These are phyloP conservation scores for Cutaneotrichosporon mucoides DNA, from an alignment of 1,284 basidiomycete species.

Conservation along the genomic window DNA sequence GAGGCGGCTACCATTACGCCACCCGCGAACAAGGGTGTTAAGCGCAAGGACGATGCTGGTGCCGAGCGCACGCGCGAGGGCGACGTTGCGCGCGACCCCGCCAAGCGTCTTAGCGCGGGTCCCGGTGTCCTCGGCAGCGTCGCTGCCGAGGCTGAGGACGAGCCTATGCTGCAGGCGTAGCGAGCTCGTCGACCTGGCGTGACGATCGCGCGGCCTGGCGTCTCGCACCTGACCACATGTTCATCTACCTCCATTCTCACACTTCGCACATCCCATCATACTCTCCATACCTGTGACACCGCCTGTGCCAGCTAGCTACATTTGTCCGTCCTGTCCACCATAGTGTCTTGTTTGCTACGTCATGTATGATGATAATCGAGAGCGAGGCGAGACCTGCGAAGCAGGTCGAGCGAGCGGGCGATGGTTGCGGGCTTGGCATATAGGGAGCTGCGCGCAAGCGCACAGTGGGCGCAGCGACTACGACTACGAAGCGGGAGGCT, in stretches of 20 bases:
- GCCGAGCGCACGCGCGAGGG: constrained; percentile 14
- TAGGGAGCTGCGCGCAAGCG: no score
- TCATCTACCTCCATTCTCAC: background rate
- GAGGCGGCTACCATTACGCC: background rate
- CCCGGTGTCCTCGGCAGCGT: constrained; percentile 18
- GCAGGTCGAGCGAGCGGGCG: no score
- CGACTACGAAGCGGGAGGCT: no score
- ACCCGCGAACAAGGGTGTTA: constrained; percentile 14
- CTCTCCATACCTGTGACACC: background rate
- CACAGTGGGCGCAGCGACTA: no score
- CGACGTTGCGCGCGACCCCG: constrained; percentile 15
- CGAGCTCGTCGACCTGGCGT: no score
- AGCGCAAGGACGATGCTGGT: constrained; percentile 30
- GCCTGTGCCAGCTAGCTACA: background rate
- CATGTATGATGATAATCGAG: background rate
- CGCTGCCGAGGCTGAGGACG: background rate
- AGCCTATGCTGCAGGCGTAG: background rate
- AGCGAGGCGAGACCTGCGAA: no score
- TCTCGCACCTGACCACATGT: no score
- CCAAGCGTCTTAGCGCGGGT: constrained; percentile 36
- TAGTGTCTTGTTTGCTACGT: background rate
- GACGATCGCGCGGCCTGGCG: no score
- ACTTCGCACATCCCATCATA: background rate
- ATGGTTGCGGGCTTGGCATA: no score
- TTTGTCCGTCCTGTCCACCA: background rate